These are phyloP conservation scores for Alternaria sp. DNA, from an alignment of 2,329 filamentous ascomycete species.

Conservation along the genomic window DNA sequence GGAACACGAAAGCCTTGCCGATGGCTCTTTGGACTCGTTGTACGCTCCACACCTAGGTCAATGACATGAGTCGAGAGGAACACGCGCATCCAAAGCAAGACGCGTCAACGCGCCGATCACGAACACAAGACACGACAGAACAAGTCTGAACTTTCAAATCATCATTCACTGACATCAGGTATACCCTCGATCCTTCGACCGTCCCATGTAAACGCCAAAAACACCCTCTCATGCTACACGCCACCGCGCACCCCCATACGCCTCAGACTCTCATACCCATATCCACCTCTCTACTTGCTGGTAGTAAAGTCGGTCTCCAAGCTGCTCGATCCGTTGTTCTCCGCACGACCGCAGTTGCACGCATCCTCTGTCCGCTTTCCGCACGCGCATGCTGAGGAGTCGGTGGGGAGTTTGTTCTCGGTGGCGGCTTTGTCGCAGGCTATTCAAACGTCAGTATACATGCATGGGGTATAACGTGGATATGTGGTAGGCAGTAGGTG, in stretches of 20 bases:
- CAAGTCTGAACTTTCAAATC: neutral
- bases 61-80: neutral
- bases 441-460: slow-evolving; percentile 21
- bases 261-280: neutral
- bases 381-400: slow-evolving; percentile 74
- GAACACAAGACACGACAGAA: neutral
- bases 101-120: neutral
- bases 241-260: neutral
- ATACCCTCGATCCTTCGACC: neutral
- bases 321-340: slow-evolving; percentile 65
- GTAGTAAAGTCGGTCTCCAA: slow-evolving; percentile 90
- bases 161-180: neutral
- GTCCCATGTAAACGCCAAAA: slow-evolving; percentile 13
- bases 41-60: too few species aligned
- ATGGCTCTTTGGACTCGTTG: too few species aligned
- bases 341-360: slow-evolving; percentile 83
- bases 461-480: neutral
- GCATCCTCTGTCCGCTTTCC: slow-evolving; percentile 70
- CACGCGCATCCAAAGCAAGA: neutral
- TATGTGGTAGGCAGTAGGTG: neutral
- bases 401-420: slow-evolving; percentile 71
- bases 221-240: slow-evolving; percentile 10
- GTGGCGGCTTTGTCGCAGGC: slow-evolving; percentile 74
- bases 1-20: too few species aligned
- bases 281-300: slow-evolving; percentile 51